Conservation (phyloP, 768 basidiomycete species). For the Agrocybe praecox region DNA sequence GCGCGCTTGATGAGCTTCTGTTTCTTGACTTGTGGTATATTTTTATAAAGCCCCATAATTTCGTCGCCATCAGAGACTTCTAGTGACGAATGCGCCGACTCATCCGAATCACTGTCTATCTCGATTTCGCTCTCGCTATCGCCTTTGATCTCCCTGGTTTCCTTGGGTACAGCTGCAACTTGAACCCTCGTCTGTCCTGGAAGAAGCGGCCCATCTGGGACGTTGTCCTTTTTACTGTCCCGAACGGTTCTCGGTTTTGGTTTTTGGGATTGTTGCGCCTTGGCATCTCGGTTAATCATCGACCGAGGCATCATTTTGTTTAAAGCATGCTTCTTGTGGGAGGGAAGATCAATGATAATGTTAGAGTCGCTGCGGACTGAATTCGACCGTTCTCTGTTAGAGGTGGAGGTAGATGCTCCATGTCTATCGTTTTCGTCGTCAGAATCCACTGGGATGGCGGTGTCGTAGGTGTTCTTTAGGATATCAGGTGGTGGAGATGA, state of each 20-base stretch:
- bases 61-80: conserved; percentile 17
- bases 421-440: not conserved
- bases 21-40: not conserved
- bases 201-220: conserved; percentile 39
- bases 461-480: not conserved
- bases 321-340: not conserved
- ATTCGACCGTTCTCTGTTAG: not conserved
- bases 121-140: conserved; percentile 58
- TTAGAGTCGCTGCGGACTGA: not conserved
- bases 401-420: not conserved
- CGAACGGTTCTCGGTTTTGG: conserved; percentile 10
- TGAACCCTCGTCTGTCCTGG: conserved; percentile 56
- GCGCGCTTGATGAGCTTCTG: conserved; percentile 2
- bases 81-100: conserved; percentile 11
- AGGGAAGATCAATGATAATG: not conserved
- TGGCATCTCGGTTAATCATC: not conserved
- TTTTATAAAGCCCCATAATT: conserved; percentile 9
- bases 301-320: conserved; percentile 4
- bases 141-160: conserved; percentile 49
- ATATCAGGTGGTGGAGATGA: not conserved
- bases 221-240: conserved; percentile 10
- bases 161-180: conserved; percentile 29
- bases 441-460: not conserved
- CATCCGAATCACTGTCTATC: conserved; percentile 25
- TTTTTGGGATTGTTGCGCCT: conserved; percentile 9